A percentile compares a stretch with the other conserved stretches of the same genome.
Evolutionary conservation across 352 stramenopile species (phyloP).

Genomic region (Pythium pyrilobum): DNA sequence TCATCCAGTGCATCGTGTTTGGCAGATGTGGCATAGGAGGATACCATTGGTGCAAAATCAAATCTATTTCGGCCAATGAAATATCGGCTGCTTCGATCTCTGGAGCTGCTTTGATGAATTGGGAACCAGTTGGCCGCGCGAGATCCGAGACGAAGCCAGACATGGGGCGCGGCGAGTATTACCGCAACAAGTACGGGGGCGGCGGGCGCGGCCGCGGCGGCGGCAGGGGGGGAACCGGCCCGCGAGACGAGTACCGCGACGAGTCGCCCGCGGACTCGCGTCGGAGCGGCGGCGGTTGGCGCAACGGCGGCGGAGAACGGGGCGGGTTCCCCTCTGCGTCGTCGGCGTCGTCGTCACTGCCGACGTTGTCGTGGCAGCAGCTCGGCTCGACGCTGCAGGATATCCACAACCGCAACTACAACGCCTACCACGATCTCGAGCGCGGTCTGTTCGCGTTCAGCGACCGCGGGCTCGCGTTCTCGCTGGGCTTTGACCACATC

Average conservation of each 20-base stretch:
- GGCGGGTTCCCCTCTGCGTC: no score
- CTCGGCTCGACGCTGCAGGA: slow-evolving; percentile 40
- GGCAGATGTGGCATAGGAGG: neutral
- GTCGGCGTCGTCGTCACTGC: slow-evolving; percentile 3
- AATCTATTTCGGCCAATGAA: neutral
- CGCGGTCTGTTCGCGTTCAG: slow-evolving; percentile 35
- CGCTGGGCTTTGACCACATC: slow-evolving; percentile 89
- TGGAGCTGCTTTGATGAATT: neutral
- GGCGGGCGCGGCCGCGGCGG: slow-evolving; percentile 29
- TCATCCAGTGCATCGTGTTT: neutral
- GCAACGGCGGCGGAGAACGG: slow-evolving; percentile 11
- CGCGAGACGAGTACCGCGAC: neutral
- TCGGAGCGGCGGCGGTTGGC: slow-evolving; percentile 4
- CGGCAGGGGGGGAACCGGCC: neutral
- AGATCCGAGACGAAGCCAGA: neutral
- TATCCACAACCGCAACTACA: slow-evolving; percentile 81
- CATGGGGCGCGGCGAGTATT: slow-evolving; percentile 86
- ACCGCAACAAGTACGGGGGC: slow-evolving; percentile 86
- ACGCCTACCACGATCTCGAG: slow-evolving; percentile 74
- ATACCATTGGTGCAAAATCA: neutral
- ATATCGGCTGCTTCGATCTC: no score
- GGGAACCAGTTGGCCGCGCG: neutral
- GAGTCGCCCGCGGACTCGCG: slow-evolving; percentile 4
- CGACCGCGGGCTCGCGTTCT: slow-evolving; percentile 43
- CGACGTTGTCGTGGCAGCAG: slow-evolving; percentile 37